These are phyloP conservation scores for Trifolium subterraneum DNA, from an alignment of 306 rosid genomes.

Conservation along the genomic window DNA sequence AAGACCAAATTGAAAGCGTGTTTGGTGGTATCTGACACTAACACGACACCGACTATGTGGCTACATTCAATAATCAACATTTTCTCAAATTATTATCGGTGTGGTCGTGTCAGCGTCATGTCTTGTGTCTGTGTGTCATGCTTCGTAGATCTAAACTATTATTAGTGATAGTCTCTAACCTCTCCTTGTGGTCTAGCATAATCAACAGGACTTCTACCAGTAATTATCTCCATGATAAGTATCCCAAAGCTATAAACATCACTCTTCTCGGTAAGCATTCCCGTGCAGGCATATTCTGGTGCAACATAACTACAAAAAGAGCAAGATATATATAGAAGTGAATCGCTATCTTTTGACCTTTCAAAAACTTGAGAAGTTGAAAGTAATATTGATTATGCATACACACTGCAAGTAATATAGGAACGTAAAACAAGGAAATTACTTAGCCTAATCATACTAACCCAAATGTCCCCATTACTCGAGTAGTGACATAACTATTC, in stretches of 20 bases:
- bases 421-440: neutral
- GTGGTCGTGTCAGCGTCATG: neutral
- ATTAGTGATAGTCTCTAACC: slow-evolving; percentile 54
- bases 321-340: slow-evolving; percentile 23
- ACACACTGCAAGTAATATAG: neutral
- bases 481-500: slow-evolving; percentile 89
- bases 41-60: neutral
- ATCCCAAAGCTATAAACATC: slow-evolving; percentile 96
- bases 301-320: slow-evolving; percentile 82
- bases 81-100: neutral
- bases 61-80: neutral
- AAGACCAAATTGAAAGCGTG: neutral
- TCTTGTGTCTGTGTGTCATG: neutral
- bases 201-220: slow-evolving; percentile 96
- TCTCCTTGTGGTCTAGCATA: slow-evolving; percentile 86
- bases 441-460: slow-evolving; percentile 55
- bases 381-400: neutral
- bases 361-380: neutral
- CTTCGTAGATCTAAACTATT: neutral
- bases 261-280: slow-evolving; percentile 96
- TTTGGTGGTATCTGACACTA: neutral
- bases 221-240: slow-evolving; percentile 85
- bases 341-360: slow-evolving; percentile 36
- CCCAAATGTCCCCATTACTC: slow-evolving; percentile 99
- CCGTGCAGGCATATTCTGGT: slow-evolving; percentile 97